Evolutionary conservation across 2,329 filamentous ascomycete species (phyloP), one percentile per base, ranked within the genome.

Genomic region (Calonectria hawksworthii): DNA sequence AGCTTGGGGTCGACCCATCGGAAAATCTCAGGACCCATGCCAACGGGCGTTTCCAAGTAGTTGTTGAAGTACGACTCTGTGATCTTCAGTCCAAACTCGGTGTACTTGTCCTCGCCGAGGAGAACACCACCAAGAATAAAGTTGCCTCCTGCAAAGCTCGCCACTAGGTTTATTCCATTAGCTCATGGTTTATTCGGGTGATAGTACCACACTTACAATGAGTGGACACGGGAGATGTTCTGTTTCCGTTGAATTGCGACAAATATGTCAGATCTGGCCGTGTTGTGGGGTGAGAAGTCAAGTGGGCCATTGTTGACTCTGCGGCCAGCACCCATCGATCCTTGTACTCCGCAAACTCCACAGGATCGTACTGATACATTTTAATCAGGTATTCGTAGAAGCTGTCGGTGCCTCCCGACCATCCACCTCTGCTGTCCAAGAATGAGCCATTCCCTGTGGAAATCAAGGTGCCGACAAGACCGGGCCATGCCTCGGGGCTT

Each of bases 331-430:
- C 23, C 56, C 56, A 63, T 21, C 56, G 56, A 18, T 63, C 56
- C 56, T 63, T 63, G 56, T 63, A 63, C 34, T 63, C 56, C 10
- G 26, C 34, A 11, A 63, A 63, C 23, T 36, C 34, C 16, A 38
- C 56, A 10, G 56, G 56, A 38, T 63, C 56, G 23, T 63, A 63
- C 3, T 63, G 56, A 30, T 63, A 63, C 56, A 63, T 63, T 26
- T 63, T 63, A 13, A 63, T 63, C 56, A 63, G 38, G 56, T 63
- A 63, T 18, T 63, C 56, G 34, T 63, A 63, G 23, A 63, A 63
- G 34, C 56, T 63, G 34, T 63, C 56, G 0, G 56, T 63, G 23
- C 36, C 23, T 28, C 56, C 56, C 9, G 56, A 63, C 56, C 56
- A 63, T 10, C 56, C 56, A 3, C 56, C 56, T 4, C 56, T 36